Evolutionary conservation across 768 basidiomycete species (phyloP).

Genomic region (Leucosporidium creatinivorum): DNA sequence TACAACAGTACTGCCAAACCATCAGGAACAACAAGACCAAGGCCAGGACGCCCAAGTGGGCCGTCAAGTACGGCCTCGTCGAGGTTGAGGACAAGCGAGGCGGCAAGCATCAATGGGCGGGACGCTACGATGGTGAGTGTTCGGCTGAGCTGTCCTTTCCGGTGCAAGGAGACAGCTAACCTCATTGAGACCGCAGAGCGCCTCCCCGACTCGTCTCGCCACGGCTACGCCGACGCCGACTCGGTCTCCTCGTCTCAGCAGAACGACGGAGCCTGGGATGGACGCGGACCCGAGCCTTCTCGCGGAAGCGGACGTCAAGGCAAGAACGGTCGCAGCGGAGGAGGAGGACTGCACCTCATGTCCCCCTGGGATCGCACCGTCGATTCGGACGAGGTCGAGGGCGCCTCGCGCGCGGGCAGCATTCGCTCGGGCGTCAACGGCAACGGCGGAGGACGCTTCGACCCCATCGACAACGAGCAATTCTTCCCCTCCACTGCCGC

Average conservation of each 20-base stretch:
- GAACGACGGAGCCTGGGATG: constrained; percentile 20
- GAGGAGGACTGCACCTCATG: constrained; percentile 8
- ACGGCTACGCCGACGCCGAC: constrained; percentile 8
- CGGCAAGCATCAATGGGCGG: constrained; percentile 35
- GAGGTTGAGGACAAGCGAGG: constrained; percentile 30
- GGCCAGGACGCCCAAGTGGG: constrained; percentile 36
- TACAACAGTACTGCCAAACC: constrained; percentile 35
- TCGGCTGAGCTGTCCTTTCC: background rate
- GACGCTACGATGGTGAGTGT: constrained; percentile 33
- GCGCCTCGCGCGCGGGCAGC: background rate
- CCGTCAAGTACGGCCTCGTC: constrained; percentile 36
- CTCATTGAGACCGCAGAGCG: constrained; percentile 5
- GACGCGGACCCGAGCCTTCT: constrained; percentile 24
- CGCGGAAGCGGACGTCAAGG: background rate
- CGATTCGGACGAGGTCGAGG: constrained; percentile 28
- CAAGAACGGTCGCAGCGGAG: constrained; percentile 1
- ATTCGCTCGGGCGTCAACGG: background rate
- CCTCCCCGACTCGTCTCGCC: background rate
- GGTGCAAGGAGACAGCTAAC: background rate
- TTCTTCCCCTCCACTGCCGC: constrained; percentile 17
- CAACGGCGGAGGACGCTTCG: constrained; percentile 2
- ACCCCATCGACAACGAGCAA: constrained; percentile 27
- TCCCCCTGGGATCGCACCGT: constrained; percentile 28
- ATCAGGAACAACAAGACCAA: constrained; percentile 36
- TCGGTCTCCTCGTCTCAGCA: background rate